phyloP scores from a whole-genome alignment of 352 stramenopile species.

The Phytopythium cucurbitacearum region DNA sequence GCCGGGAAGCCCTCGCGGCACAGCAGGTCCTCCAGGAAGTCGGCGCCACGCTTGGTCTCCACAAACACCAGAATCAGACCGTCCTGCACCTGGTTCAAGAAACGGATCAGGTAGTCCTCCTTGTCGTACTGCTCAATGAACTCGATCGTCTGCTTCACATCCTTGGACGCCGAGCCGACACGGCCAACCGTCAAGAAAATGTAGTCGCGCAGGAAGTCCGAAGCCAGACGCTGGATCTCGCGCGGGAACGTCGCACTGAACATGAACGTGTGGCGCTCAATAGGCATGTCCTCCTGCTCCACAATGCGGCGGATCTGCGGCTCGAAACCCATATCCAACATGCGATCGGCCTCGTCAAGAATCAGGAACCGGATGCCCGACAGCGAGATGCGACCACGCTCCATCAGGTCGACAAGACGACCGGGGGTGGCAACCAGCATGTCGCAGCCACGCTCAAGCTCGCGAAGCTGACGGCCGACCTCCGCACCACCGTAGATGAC shows the following conservation, averaged over 20 bases:
- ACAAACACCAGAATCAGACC: constrained; percentile 97
- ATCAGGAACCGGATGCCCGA: constrained; percentile 92
- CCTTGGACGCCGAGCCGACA: constrained; percentile 96
- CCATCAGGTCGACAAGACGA: constrained; percentile 96
- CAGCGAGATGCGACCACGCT: constrained; percentile 91
- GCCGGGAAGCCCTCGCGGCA: constrained; percentile 89
- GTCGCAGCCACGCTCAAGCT: constrained; percentile 92
- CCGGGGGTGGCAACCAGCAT: constrained; percentile 97
- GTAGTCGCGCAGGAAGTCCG: constrained; percentile 98
- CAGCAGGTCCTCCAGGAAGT: constrained; percentile 96
- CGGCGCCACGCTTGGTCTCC: constrained; percentile 97
- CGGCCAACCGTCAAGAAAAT: constrained; percentile 99
- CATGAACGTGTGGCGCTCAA: constrained; percentile 99
- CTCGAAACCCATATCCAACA: constrained; percentile 99
- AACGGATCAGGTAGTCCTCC: constrained; percentile 94
- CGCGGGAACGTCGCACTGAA: constrained; percentile 99
- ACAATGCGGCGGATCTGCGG: constrained; percentile 99
- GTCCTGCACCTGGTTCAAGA: constrained; percentile 91
- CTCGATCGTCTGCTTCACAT: constrained; percentile 97
- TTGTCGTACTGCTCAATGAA: constrained; percentile 98
- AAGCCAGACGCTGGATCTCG: constrained; percentile 95
- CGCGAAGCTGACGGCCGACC: constrained; percentile 81
- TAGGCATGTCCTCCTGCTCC: constrained; percentile 96
- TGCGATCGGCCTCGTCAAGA: constrained; percentile 99
- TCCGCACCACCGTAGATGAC: constrained; percentile 94